Evolutionary conservation across 192 early-diverging fungal species (phyloP).

Genomic region (Powellomyces hirtus): DNA sequence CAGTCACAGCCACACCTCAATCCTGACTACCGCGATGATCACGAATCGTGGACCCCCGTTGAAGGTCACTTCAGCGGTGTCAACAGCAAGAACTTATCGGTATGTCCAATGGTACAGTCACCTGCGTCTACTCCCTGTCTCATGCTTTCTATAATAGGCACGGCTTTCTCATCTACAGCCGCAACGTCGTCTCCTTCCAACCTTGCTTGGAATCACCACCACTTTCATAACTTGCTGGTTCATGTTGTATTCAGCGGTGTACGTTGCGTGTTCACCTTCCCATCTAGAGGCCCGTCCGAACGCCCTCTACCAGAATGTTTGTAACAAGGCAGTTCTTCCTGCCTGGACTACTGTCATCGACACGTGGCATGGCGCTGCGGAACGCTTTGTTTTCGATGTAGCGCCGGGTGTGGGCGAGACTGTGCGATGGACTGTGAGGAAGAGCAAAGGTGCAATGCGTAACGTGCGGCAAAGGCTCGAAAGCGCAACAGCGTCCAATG

Average conservation of each 20-base stretch:
- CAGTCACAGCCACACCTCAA: background rate
- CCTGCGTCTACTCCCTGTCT: background rate
- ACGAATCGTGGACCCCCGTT: conserved; percentile 22
- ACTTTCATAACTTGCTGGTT: conserved; percentile 14
- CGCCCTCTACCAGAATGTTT: background rate
- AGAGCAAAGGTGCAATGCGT: no score
- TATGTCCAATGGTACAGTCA: background rate
- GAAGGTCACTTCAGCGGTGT: conserved; percentile 15
- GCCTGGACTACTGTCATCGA: conserved; percentile 11
- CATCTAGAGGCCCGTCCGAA: background rate
- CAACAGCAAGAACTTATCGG: conserved; percentile 16
- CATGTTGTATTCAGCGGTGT: conserved; percentile 26
- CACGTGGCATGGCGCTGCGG: conserved; percentile 30
- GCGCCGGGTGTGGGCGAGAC: conserved; percentile 21
- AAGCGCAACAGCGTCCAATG: no score
- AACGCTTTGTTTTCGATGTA: conserved; percentile 28
- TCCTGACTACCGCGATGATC: background rate
- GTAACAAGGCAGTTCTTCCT: conserved; percentile 22
- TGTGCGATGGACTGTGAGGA: no score
- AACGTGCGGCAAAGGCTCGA: no score
- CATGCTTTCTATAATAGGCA: background rate
- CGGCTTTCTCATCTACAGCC: conserved; percentile 19
- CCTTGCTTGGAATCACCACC: background rate
- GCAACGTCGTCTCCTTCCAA: background rate
- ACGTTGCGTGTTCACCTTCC: conserved; percentile 23